Base-by-base conservation (phyloP, 768 basidiomycete genomes). In the Cystofilobasidium macerans region DNA sequence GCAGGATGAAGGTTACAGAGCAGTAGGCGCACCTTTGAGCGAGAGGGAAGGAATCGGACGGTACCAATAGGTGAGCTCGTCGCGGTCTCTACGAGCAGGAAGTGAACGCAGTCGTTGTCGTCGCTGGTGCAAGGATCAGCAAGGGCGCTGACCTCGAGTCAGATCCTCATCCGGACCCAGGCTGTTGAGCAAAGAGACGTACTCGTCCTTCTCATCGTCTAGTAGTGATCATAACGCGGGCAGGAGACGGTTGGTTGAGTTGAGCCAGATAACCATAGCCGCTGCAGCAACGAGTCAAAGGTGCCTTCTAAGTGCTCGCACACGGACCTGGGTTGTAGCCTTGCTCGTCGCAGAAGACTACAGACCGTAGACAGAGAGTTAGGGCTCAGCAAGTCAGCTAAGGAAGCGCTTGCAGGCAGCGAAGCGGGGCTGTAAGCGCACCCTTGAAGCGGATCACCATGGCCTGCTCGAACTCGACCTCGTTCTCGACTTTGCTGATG, bases 121-220 rank as follows among this genome's bases (percentile, higher is more conserved):
- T 89, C 69, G 87, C 89, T 67, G 86, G 48, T 80, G 75, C 7
- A n/a, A 16, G 47, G 16, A 53, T 11, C 4, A 48, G 36, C 6
- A 18, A 32, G n/a, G 60, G 30, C n/a, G 42, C 42, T 20, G 16
- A 8, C 16, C 16, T 40, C 38, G 38, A 24, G 48, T 18, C 36
- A 38, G 20, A n/a, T n/a, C n/a, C n/a, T n/a, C n/a, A n/a, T n/a
- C n/a, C n/a, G n/a, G n/a, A n/a, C n/a, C n/a, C n/a, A n/a, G n/a
- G n/a, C n/a, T n/a, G n/a, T n/a, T n/a, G 42, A 38, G 62, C 47
- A 45, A 30, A 62, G 61, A 76, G 77, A 76, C 77, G 70, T 63
- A 86, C 88, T 82, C 80, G 76, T 91, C 89, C 70, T 86, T 79
- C 76, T 92, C 89, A 11, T 78, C 79, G 58, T 88, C 86, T 26